phyloP scores from a whole-genome alignment of 305 asterid species.

The Fraxinus baroniana region DNA sequence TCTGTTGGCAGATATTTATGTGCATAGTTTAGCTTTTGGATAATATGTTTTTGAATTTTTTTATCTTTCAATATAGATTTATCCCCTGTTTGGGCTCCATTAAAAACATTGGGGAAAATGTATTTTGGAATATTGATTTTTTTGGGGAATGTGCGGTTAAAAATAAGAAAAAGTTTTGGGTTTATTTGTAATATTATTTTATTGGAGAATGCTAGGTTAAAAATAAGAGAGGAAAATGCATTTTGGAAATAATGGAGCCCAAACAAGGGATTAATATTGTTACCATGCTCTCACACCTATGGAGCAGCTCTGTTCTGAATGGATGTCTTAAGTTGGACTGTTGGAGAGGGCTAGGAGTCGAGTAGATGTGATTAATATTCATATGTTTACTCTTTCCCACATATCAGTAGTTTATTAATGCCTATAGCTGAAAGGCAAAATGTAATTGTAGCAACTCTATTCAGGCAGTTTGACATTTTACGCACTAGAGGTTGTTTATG shows the following conservation, averaged over 20 bases:
- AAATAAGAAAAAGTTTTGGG: too few relatives aligned
- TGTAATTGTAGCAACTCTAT: not conserved
- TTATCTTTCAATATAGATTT: not conserved
- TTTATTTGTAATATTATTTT: too few relatives aligned
- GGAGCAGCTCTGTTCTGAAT: not conserved
- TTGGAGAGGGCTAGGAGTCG: not conserved
- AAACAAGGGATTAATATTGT: not conserved
- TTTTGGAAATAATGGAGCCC: too few relatives aligned
- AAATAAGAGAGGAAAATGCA: too few relatives aligned
- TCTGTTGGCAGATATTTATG: not conserved
- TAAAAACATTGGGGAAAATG: too few relatives aligned
- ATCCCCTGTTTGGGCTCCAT: too few relatives aligned
- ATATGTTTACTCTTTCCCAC: not conserved
- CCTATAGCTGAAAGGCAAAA: not conserved
- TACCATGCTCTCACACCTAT: not conserved
- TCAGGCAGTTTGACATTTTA: not conserved
- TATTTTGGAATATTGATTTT: too few relatives aligned
- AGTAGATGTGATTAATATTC: not conserved
- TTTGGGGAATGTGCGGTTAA: too few relatives aligned
- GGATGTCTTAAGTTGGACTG: not conserved
- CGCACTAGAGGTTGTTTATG: not conserved
- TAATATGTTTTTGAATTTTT: not conserved
- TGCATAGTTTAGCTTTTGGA: not conserved
- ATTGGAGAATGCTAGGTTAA: too few relatives aligned
- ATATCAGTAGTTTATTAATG: not conserved